A percentile compares a stretch with the other conserved stretches of the same genome.
Evolutionary conservation across 192 early-diverging fungal species (phyloP).

Genomic region (Ambispora gerdemannii): DNA sequence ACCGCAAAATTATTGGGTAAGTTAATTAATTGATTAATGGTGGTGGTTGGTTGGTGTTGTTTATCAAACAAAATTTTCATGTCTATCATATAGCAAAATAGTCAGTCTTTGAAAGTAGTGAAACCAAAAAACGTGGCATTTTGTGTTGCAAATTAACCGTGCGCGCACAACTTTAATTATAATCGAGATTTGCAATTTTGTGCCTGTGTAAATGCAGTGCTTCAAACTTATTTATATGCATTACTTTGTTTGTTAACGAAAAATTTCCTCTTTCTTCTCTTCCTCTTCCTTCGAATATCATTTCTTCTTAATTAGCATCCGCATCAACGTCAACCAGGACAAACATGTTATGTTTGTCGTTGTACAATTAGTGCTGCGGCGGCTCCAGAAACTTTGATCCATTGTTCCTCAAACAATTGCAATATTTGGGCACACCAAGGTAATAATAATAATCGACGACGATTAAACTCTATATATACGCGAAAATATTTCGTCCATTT

Average conservation of each 20-base stretch:
- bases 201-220: not conserved
- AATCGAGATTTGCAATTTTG: no score
- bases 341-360: not conserved
- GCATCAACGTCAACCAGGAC: not conserved
- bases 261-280: not conserved
- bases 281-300: not conserved
- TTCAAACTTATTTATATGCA: not conserved
- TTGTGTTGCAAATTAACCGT: not conserved
- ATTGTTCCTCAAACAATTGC: not conserved
- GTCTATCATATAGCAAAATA: no score
- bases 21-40: slow-evolving; percentile 5
- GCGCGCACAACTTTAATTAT: no score
- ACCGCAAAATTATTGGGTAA: slow-evolving; percentile 12
- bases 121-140: not conserved
- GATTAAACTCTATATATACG: no score
- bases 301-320: not conserved
- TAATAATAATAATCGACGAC: not conserved
- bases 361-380: not conserved
- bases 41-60: no score
- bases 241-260: no score
- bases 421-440: not conserved
- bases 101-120: not conserved
- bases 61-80: no score
- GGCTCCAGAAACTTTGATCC: not conserved
- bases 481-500: no score